Evolutionary conservation across 139 green algal genomes (phyloP).

Genomic region (Zygnema cylindricum): DNA sequence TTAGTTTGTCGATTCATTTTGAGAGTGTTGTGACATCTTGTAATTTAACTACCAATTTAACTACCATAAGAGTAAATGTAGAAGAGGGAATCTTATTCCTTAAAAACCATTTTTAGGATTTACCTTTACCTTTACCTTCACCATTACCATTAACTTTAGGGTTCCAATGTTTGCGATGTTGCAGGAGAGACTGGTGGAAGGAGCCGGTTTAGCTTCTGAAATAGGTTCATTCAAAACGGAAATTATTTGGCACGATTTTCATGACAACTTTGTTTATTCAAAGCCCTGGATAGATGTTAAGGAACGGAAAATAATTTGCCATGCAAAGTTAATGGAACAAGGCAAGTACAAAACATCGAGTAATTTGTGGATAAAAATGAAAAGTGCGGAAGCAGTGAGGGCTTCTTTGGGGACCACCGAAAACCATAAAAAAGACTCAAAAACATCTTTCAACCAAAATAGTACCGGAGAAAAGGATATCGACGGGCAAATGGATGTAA

Average conservation of each 20-base stretch:
- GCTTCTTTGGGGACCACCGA: background rate
- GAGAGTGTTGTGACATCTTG: too few relatives aligned
- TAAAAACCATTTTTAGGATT: too few relatives aligned
- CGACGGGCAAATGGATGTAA: background rate
- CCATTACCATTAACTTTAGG: background rate
- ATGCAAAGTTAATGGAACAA: background rate
- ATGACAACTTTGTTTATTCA: conserved; percentile 24
- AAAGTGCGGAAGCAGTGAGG: conserved; percentile 20
- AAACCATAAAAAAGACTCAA: too few relatives aligned
- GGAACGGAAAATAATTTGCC: conserved; percentile 4
- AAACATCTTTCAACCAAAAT: too few relatives aligned
- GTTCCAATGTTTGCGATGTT: background rate
- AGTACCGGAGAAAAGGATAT: background rate
- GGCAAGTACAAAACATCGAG: conserved; percentile 13
- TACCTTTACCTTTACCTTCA: background rate
- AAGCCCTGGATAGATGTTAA: background rate
- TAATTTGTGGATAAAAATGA: conserved; percentile 23
- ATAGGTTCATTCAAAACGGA: background rate
- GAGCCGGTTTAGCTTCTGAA: background rate
- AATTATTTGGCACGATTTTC: conserved; percentile 14
- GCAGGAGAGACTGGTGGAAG: conserved; percentile 11
- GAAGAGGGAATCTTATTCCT: too few relatives aligned
- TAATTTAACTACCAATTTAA: too few relatives aligned
- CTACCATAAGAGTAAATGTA: too few relatives aligned
- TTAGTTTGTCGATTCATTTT: too few relatives aligned